Evolutionary conservation across 345 rosid species (phyloP).

Genomic region (Murraya koenigii): DNA sequence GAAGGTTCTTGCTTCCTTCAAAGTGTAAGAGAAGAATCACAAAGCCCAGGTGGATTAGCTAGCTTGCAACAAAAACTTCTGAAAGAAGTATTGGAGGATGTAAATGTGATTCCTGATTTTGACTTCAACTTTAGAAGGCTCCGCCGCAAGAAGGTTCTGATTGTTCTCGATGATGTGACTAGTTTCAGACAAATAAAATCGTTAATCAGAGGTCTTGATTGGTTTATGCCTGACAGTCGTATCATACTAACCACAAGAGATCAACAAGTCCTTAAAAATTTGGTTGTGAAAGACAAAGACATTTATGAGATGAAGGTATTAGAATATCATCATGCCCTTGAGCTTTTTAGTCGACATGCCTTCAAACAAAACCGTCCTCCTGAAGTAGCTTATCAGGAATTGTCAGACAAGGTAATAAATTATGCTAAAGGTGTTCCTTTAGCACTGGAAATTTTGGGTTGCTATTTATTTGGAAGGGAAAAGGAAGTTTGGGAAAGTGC

Average conservation of each 20-base stretch:
- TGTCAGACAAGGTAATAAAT: background rate
- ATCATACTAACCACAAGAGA: too few species aligned
- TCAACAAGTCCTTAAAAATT: too few species aligned
- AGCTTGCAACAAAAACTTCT: background rate
- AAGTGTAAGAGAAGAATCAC: too few species aligned
- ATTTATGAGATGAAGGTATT: background rate
- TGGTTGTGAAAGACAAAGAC: too few species aligned
- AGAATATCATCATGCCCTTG: too few species aligned
- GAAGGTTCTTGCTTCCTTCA: too few species aligned
- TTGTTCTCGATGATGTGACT: background rate
- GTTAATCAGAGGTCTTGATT: background rate
- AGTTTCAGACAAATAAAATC: too few species aligned
- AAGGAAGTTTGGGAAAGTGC: too few species aligned
- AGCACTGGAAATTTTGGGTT: background rate
- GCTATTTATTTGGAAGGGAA: background rate
- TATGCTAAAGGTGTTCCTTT: background rate
- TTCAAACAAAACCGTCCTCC: background rate
- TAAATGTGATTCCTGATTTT: too few species aligned
- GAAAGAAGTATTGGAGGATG: background rate
- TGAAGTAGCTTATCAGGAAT: background rate
- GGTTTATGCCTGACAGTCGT: background rate
- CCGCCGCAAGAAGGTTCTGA: background rate
- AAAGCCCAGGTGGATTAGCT: background rate
- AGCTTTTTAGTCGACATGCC: background rate
- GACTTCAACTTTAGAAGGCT: background rate